phyloP scores from a whole-genome alignment of 2,329 filamentous ascomycete species.

The Talaromyces sp. region DNA sequence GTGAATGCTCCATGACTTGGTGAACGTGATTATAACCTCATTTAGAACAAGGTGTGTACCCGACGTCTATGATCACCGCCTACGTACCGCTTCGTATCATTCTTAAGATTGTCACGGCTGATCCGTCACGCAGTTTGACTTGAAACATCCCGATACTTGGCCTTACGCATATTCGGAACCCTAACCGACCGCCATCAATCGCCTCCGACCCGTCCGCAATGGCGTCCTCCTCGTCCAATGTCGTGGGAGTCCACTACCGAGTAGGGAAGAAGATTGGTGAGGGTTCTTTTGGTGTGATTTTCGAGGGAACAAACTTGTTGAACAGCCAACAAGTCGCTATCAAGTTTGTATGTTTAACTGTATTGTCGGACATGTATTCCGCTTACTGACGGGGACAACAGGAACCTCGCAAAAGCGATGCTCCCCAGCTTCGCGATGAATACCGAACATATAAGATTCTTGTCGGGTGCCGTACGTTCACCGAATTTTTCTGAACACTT shows the following conservation, averaged over 20 bases:
- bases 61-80: background rate
- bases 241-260: slow-evolving; percentile 96
- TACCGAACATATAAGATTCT: slow-evolving; percentile 99
- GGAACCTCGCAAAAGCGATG: slow-evolving; percentile 98
- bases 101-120: background rate
- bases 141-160: background rate
- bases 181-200: background rate
- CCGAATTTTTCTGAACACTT: slow-evolving; percentile 20
- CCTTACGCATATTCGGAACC: background rate
- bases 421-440: slow-evolving; percentile 94
- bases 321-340: slow-evolving; percentile 99
- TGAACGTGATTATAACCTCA: background rate
- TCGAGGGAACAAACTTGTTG: slow-evolving; percentile 95
- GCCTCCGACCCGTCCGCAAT: slow-evolving; percentile 47
- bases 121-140: background rate
- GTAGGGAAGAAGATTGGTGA: slow-evolving; percentile 99
- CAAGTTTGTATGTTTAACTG: slow-evolving; percentile 75
- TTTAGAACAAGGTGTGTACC: background rate
- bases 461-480: slow-evolving; percentile 90
- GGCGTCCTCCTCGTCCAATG: slow-evolving; percentile 89
- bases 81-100: background rate
- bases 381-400: slow-evolving; percentile 38
- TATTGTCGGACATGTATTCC: slow-evolving; percentile 10
- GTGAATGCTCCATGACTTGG: background rate
- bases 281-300: slow-evolving; percentile 97